Base-by-base conservation (phyloP, 108 stramenopile species). In the Skeletonema marinoi region DNA sequence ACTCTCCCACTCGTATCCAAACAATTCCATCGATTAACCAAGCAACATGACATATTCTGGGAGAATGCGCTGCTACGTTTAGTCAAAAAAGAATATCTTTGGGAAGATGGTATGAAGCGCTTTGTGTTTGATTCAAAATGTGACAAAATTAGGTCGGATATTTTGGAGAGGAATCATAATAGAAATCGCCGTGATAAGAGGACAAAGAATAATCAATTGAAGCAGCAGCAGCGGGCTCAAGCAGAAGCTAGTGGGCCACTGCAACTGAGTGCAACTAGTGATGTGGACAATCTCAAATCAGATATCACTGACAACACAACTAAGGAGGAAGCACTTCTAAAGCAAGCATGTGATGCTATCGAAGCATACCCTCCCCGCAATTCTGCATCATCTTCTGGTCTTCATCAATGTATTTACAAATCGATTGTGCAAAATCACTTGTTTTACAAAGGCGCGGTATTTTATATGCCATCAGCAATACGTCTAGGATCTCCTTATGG, bases 1-100 rank as follows among this genome's bases (percentile, higher is more conserved):
- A 78, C 65, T 14, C 70, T 92, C 17, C 92, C 92, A 5, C 62
- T 80, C 10, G 89, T 92, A 4, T 89, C 73, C 46, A 90, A 88
- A 71, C 56, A 87, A 46, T 89, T 92, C 56, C 72, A 82, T 63
- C 44, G 48, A 32, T 54, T 87, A n/a, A 62, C 74, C 12, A 54
- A 56, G 16, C 32, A 58, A 5, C 70, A 77, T 30, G 88, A 92
- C 60, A 66, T 78, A 7, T 84, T 80, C 44, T 92, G 91, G 91
- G 77, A 84, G 50, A 51, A 59, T 14, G 79, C 74, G 0, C 48
- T 92, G 50, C 33, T 85, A 12, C 84, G 89, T 13, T 56, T 88
- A 29, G 32, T 36, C n/a, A 58, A 60, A 14, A 35, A 77, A 61
- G 76, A 86, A 11, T 29, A 21, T 16, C 46, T 87, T 9, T 89